Percentiles rank a stretch among this genome's conserved stretches.
Evolutionary conservation across 805 yeast genomes (phyloP).

Genomic region (Priceomyces carsonii): DNA sequence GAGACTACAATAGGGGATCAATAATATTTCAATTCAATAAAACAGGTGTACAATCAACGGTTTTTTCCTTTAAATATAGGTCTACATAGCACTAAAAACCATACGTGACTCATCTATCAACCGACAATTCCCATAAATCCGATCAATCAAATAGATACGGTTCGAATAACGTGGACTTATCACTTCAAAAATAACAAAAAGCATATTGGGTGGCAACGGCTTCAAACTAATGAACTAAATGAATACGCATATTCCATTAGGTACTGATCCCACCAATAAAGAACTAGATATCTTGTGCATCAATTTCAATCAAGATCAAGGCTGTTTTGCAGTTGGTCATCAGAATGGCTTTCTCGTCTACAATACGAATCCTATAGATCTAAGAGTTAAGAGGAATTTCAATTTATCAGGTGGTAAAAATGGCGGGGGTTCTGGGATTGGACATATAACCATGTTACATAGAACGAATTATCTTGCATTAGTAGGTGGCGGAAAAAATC

Average conservation of each 20-base stretch:
- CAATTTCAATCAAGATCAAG: slow-evolving; percentile 84
- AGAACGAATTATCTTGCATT: slow-evolving; percentile 88
- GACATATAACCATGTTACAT: slow-evolving; percentile 77
- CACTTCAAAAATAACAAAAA: too few relatives aligned
- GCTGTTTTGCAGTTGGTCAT: slow-evolving; percentile 84
- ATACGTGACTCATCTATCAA: not conserved
- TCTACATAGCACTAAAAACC: not conserved
- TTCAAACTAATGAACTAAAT: slow-evolving; percentile 8
- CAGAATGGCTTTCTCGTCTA: slow-evolving; percentile 83
- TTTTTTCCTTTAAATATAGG: too few relatives aligned
- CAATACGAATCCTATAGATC: slow-evolving; percentile 83
- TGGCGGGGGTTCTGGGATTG: slow-evolving; percentile 58
- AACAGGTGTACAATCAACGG: too few relatives aligned
- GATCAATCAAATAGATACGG: too few relatives aligned
- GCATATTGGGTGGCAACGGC: slow-evolving; percentile 4
- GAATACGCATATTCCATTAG: slow-evolving; percentile 21
- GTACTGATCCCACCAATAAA: slow-evolving; percentile 8
- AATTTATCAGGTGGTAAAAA: slow-evolving; percentile 14
- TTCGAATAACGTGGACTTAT: too few relatives aligned
- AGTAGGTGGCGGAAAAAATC: slow-evolving; percentile 86
- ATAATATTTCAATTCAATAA: not conserved
- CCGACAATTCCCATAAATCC: not conserved
- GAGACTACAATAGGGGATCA: not conserved
- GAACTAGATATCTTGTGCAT: slow-evolving; percentile 44
- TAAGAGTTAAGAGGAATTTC: slow-evolving; percentile 63